Conservation (phyloP, 2,329 filamentous ascomycete genomes). For the Nemania sp. region DNA sequence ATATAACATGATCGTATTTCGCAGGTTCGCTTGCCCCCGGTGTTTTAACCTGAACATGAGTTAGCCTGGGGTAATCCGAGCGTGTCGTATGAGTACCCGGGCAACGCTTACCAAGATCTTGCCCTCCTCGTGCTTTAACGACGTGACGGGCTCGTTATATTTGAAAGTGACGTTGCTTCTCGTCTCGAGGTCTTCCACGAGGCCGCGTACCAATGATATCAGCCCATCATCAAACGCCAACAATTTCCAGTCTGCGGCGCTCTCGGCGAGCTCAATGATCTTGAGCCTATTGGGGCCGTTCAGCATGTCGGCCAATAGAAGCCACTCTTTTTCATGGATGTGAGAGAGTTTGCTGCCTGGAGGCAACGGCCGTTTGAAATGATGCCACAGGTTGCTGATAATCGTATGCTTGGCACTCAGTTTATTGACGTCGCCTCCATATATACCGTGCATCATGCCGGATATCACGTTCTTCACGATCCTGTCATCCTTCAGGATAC, state of each 20-base stretch:
- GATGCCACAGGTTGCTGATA: slow-evolving; percentile 56
- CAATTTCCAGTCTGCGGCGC: slow-evolving; percentile 41
- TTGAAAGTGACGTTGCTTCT: slow-evolving; percentile 65
- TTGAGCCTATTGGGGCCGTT: slow-evolving; percentile 27
- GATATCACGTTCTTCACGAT: slow-evolving; percentile 76
- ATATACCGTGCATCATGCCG: slow-evolving; percentile 82
- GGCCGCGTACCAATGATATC: slow-evolving; percentile 58
- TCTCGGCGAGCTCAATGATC: slow-evolving; percentile 38
- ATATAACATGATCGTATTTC: slow-evolving; percentile 63
- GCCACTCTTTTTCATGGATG: slow-evolving; percentile 30
- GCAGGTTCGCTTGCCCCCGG: slow-evolving; percentile 29
- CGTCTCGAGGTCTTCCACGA: slow-evolving; percentile 55
- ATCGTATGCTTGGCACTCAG: slow-evolving; percentile 73
- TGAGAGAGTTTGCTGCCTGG: background rate
- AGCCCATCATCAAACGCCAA: slow-evolving; percentile 65
- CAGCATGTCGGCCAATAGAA: slow-evolving; percentile 33
- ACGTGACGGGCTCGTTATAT: slow-evolving; percentile 52
- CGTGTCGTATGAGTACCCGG: background rate
- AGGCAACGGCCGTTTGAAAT: slow-evolving; percentile 20
- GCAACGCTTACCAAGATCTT: slow-evolving; percentile 48
- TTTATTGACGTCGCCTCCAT: slow-evolving; percentile 83
- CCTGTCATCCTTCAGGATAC: slow-evolving; percentile 55
- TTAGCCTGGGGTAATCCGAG: background rate
- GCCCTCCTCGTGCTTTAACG: slow-evolving; percentile 46
- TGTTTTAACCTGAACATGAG: slow-evolving; percentile 38